These are phyloP conservation scores for Candida peoriensis DNA, from an alignment of 805 yeast species.

Conservation along the genomic window DNA sequence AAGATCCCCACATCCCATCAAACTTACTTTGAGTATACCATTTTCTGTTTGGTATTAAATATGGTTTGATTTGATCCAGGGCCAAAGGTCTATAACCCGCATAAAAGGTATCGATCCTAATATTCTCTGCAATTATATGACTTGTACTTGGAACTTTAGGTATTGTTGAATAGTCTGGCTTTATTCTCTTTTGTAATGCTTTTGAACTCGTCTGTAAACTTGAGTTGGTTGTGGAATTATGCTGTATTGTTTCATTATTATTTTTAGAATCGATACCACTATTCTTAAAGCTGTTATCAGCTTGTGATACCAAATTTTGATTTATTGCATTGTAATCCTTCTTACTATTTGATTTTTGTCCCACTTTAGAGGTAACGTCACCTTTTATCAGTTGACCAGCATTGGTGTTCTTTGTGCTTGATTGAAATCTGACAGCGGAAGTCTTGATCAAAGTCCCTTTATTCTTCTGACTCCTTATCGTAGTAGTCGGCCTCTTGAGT, in stretches of 20 bases:
- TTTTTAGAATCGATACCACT: background rate
- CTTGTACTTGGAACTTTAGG: slow-evolving; percentile 20
- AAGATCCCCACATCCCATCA: slow-evolving; percentile 29
- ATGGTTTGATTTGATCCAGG: slow-evolving; percentile 22
- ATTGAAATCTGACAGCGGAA: slow-evolving; percentile 6
- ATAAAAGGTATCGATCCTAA: slow-evolving; percentile 17
- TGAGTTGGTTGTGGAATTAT: too few species aligned
- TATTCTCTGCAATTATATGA: slow-evolving; percentile 13
- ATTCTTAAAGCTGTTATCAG: too few species aligned
- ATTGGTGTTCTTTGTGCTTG: slow-evolving; percentile 5
- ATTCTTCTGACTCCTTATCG: too few species aligned
- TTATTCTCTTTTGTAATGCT: slow-evolving; percentile 4
- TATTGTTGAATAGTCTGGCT: slow-evolving; percentile 7
- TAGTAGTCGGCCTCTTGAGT: too few species aligned
- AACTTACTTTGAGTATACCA: slow-evolving; percentile 20
- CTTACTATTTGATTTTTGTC: background rate
- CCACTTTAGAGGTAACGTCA: background rate
- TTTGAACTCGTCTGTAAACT: too few species aligned
- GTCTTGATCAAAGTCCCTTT: background rate
- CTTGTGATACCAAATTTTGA: too few species aligned
- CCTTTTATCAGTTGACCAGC: background rate
- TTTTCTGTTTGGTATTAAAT: slow-evolving; percentile 26
- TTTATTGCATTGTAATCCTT: too few species aligned
- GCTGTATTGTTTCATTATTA: background rate
- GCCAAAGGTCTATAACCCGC: slow-evolving; percentile 21